Conservation (phyloP, 768 basidiomycete genomes). For the Calocybe cyanea region DNA sequence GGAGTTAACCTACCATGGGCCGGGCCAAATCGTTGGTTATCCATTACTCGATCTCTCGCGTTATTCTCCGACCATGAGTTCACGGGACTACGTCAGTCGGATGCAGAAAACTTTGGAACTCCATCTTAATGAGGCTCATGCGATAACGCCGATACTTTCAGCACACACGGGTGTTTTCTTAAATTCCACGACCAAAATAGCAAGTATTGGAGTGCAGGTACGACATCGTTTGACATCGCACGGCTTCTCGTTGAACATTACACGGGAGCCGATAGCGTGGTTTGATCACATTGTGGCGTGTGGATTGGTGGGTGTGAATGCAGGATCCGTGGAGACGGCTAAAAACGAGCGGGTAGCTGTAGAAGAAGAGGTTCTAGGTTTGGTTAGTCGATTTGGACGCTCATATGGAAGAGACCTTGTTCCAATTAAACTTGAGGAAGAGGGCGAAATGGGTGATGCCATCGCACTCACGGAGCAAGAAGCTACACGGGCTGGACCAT, state of each 20-base stretch:
- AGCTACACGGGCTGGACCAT: conserved; percentile 37
- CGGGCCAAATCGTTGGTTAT: conserved; percentile 96
- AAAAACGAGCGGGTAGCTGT: conserved; percentile 37
- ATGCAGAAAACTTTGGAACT: conserved; percentile 69
- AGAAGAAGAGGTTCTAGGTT: conserved; percentile 45
- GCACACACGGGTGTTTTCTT: conserved; percentile 92
- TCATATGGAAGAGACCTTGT: conserved; percentile 47
- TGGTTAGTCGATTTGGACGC: conserved; percentile 46
- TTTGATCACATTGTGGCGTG: conserved; percentile 89
- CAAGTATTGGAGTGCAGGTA: conserved; percentile 95
- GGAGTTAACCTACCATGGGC: conserved; percentile 95
- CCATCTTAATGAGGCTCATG: conserved; percentile 60
- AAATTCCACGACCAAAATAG: conserved; percentile 77
- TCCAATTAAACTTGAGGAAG: conserved; percentile 35
- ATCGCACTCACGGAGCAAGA: conserved; percentile 46
- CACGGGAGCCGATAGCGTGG: conserved; percentile 77
- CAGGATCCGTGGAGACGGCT: conserved; percentile 60
- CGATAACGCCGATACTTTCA: conserved; percentile 52
- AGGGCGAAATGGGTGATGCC: conserved; percentile 44
- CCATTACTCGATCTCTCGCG: conserved; percentile 88
- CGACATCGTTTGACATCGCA: conserved; percentile 93
- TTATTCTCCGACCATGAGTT: conserved; percentile 64
- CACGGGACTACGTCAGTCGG: conserved; percentile 80
- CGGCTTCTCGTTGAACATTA: conserved; percentile 92
- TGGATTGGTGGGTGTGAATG: conserved; percentile 79